These are phyloP conservation scores for Sarcodon aspratus DNA, from an alignment of 768 basidiomycete genomes.

Conservation along the genomic window DNA sequence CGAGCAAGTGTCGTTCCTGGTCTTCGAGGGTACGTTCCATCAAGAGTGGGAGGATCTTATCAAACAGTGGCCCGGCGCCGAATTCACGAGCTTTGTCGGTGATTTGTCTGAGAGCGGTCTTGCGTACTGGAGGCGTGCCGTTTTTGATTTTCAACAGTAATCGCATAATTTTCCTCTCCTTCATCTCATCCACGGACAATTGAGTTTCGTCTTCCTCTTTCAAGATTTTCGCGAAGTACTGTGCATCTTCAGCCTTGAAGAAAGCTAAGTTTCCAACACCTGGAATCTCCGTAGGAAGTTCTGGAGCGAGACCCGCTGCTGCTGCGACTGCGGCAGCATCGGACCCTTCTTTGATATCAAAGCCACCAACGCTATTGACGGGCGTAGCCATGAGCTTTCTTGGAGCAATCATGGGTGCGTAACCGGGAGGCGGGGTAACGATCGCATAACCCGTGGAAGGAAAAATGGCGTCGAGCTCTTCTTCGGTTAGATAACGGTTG, in stretches of 20 bases:
- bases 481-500: conserved; percentile 91
- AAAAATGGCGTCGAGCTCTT: conserved; percentile 87
- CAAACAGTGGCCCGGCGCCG: conserved; percentile 94
- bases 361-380: conserved; percentile 59
- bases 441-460: conserved; percentile 82
- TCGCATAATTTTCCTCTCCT: conserved; percentile 99
- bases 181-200: conserved; percentile 93
- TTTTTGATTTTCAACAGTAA: conserved; percentile 98
- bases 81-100: conserved; percentile 99
- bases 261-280: conserved; percentile 96
- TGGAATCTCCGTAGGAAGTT: conserved; percentile 94
- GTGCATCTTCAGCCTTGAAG: conserved; percentile 96
- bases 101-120: conserved; percentile 94
- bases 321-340: conserved; percentile 83
- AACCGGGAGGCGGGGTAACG: conserved; percentile 89
- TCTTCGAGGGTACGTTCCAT: conserved; percentile 98
- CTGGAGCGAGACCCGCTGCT: conserved; percentile 85
- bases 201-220: conserved; percentile 94
- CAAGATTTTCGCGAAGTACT: conserved; percentile 93
- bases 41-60: conserved; percentile 94
- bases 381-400: conserved; percentile 40
- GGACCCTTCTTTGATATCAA: conserved; percentile 94
- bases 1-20: conserved; percentile 94
- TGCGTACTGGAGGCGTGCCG: conserved; percentile 95
- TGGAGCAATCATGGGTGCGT: conserved; percentile 63